These are phyloP conservation scores for Citeromyces siamensis DNA, from an alignment of 1,139 yeast species.

Conservation along the genomic window DNA sequence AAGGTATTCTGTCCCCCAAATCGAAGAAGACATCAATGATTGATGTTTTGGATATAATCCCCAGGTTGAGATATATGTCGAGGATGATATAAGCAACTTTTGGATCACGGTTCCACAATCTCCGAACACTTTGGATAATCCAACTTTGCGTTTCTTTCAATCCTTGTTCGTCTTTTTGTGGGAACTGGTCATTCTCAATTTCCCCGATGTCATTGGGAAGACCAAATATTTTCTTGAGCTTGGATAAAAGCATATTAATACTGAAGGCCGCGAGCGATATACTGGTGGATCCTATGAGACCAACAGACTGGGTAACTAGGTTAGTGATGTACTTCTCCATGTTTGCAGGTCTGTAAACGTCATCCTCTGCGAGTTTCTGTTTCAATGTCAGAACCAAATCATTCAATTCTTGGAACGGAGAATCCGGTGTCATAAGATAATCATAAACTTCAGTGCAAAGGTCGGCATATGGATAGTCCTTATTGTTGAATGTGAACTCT, in stretches of 20 bases:
- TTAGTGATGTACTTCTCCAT: conserved; percentile 40
- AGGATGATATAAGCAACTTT: conserved; percentile 67
- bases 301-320: conserved; percentile 57
- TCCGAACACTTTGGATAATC: conserved; percentile 54
- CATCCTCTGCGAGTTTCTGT: conserved; percentile 15
- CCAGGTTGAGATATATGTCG: conserved; percentile 46
- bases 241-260: conserved; percentile 15
- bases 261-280: conserved; percentile 60
- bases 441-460: conserved; percentile 18
- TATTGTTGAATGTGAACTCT: conserved; percentile 19
- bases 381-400: conserved; percentile 13
- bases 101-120: conserved; percentile 75
- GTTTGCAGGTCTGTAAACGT: conserved; percentile 19
- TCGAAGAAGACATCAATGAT: conserved; percentile 32
- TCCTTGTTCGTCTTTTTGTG: conserved; percentile 12
- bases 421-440: conserved; percentile 17
- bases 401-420: conserved; percentile 15
- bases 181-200: conserved; percentile 25
- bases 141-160: conserved; percentile 21
- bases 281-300: conserved; percentile 82
- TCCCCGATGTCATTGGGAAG: conserved; percentile 17
- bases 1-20: conserved; percentile 11
- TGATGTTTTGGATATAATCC: conserved; percentile 28
- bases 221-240: conserved; percentile 32
- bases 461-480: conserved; percentile 18